Percentiles rank a stretch among this genome's conserved stretches.
Conservation (phyloP, 2,329 filamentous ascomycete genomes). For the Curvularia lunata region DNA sequence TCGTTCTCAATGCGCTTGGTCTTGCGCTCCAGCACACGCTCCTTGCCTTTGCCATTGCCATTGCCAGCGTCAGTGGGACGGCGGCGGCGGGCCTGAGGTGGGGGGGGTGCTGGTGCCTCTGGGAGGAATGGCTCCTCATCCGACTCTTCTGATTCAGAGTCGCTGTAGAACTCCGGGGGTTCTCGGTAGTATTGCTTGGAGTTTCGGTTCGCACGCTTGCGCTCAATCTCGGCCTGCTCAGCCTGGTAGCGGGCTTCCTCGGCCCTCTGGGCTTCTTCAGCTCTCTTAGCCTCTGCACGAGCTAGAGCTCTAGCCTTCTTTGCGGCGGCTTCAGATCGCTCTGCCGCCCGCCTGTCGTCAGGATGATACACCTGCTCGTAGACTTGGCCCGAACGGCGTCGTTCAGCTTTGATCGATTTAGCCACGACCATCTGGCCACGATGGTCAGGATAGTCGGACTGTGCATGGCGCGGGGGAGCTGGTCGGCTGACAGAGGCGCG, state of each 20-base stretch:
- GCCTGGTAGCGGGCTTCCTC: conserved; percentile 1
- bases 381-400: conserved; percentile 39
- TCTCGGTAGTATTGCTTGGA: conserved; percentile 22
- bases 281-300: conserved; percentile 5
- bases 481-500: conserved; percentile 40
- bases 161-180: conserved; percentile 24
- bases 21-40: conserved; percentile 27
- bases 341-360: background rate
- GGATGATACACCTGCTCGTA: conserved; percentile 30
- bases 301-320: conserved; percentile 6
- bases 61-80: conserved; percentile 31
- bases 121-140: conserved; percentile 8
- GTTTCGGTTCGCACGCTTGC: conserved; percentile 22
- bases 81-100: conserved; percentile 23
- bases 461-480: conserved; percentile 43
- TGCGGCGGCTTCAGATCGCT: background rate
- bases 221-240: conserved; percentile 16
- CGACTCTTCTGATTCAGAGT: conserved; percentile 11
- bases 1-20: conserved; percentile 22
- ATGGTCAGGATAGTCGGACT: conserved; percentile 37
- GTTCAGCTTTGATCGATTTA: conserved; percentile 31
- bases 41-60: conserved; percentile 26
- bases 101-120: conserved; percentile 13
- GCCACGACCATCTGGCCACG: conserved; percentile 34
- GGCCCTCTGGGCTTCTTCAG: background rate